Percentiles rank a stretch among this genome's conserved stretches.
These are phyloP conservation scores for Leonotis leonurus DNA, from an alignment of 257 asterid genomes.

Conservation along the genomic window DNA sequence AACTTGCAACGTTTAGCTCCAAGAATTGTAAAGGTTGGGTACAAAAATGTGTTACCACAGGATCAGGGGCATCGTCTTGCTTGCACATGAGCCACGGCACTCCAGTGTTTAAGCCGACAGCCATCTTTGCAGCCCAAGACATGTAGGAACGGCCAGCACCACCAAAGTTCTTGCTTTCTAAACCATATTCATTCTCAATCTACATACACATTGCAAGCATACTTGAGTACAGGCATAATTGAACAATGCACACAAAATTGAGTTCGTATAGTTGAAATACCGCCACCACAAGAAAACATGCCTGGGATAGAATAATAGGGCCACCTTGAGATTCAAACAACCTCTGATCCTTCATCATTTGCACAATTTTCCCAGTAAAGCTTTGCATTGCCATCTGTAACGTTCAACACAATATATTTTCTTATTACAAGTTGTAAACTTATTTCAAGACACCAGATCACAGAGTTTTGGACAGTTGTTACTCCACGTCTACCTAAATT, in stretches of 20 bases:
- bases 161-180: slow-evolving; percentile 47
- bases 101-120: slow-evolving; percentile 60
- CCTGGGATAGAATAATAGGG: slow-evolving; percentile 95
- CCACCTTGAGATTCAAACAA: slow-evolving; percentile 92
- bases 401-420: too few relatives aligned
- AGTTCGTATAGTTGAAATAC: too few relatives aligned
- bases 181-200: slow-evolving; percentile 96
- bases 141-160: slow-evolving; percentile 65
- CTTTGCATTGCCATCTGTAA: slow-evolving; percentile 80
- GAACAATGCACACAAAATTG: too few relatives aligned
- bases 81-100: slow-evolving; percentile 99
- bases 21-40: neutral
- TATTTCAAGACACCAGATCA: neutral
- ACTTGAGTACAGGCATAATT: neutral
- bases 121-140: slow-evolving; percentile 98
- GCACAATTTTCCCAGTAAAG: slow-evolving; percentile 74
- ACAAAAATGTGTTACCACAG: slow-evolving; percentile 54
- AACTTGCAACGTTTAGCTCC: too few relatives aligned
- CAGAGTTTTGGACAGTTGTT: too few relatives aligned
- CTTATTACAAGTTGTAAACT: neutral
- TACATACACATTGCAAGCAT: slow-evolving; percentile 25
- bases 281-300: slow-evolving; percentile 25
- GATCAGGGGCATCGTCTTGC: slow-evolving; percentile 93
- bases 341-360: slow-evolving; percentile 79
- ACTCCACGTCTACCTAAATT: too few relatives aligned